Evolutionary conservation across 1,284 basidiomycete species (phyloP).

Genomic region (Rugosomyces carneus): DNA sequence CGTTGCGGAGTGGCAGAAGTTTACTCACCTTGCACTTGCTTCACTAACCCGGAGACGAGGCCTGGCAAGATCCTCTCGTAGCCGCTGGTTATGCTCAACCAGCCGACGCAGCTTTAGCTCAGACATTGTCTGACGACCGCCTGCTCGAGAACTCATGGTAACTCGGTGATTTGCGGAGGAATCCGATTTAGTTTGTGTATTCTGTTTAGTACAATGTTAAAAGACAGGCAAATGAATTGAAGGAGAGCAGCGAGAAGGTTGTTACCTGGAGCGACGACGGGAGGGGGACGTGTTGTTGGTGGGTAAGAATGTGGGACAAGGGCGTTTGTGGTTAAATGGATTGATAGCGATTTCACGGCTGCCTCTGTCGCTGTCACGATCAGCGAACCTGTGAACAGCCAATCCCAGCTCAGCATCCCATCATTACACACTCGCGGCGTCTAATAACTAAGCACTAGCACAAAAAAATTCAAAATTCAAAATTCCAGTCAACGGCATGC

Average conservation of each 20-base stretch:
- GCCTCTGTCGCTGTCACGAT: constrained; percentile 22
- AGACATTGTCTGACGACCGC: constrained; percentile 75
- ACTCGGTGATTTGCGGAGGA: constrained; percentile 6
- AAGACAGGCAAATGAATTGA: too few relatives aligned
- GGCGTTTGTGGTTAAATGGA: constrained; percentile 19
- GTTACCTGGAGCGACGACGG: neutral
- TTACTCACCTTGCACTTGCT: constrained; percentile 78
- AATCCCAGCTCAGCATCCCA: constrained; percentile 22
- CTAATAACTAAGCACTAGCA: too few relatives aligned
- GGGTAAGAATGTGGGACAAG: constrained; percentile 10
- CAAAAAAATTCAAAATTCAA: too few relatives aligned
- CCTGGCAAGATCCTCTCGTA: constrained; percentile 86
- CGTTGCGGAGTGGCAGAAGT: neutral
- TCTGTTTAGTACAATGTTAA: neutral
- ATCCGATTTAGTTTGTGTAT: neutral
- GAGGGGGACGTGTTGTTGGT: neutral
- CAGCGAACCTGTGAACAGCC: constrained; percentile 23
- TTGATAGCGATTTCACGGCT: constrained; percentile 24
- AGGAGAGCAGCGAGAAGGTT: too few relatives aligned
- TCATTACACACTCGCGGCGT: too few relatives aligned
- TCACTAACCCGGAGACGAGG: constrained; percentile 89
- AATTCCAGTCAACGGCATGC: constrained; percentile 10
- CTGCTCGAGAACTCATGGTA: constrained; percentile 34
- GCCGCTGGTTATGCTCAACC: constrained; percentile 88
- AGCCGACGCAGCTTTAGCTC: constrained; percentile 94